Evolutionary conservation across 2,329 filamentous ascomycete genomes (phyloP), one percentile per base, ranked within the genome.

Genomic region (Stachybotrys chartarum): DNA sequence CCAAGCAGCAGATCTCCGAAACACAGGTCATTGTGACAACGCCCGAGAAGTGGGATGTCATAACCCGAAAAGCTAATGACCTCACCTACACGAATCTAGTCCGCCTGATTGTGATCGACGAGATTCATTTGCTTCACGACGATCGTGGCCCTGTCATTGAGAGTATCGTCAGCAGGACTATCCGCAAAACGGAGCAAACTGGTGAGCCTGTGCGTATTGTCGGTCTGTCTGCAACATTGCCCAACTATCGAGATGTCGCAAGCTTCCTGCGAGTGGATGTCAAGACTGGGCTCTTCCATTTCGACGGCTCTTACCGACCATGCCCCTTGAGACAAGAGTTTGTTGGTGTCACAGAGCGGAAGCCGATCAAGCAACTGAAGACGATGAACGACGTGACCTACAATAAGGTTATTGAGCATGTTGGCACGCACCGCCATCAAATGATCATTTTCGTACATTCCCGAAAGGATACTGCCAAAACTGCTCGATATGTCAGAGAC

Each of bases 391-490:
- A 99, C 64, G 92, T 99, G 54, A 97, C 91, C 56, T 99, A 99
- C 72, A 95, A 87, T 60, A 99, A 99, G 72, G 92, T 97, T 31
- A 83, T 99, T 54, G 94, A 99, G 71, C 93, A 97, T 68, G 93
- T 97, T 32, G 94, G 94, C 7, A 86, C 88, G 57, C 88, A 95
- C 66, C 85, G 90, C 60, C 96, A 99, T 65, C 94, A 99, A 71
- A 97, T 99, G 92, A 84, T 99, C 45, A 96, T 99, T 57, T 99
- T 99, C 67, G 94, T 99, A 6, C 95, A 99, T 70, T 99, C 95
- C 42, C 83, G 94, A 64, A 99, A 99, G 68, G 95, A 99, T 72
- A 99, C 95, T 0, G 91, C 92, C 8, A 99, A 99, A 75, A 99
- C 95, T 3, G 94, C 93, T 30, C 91, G 89, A 67, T 96, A 96